phyloP scores from a whole-genome alignment of 805 yeast species.

The Ogataea methanolica region DNA sequence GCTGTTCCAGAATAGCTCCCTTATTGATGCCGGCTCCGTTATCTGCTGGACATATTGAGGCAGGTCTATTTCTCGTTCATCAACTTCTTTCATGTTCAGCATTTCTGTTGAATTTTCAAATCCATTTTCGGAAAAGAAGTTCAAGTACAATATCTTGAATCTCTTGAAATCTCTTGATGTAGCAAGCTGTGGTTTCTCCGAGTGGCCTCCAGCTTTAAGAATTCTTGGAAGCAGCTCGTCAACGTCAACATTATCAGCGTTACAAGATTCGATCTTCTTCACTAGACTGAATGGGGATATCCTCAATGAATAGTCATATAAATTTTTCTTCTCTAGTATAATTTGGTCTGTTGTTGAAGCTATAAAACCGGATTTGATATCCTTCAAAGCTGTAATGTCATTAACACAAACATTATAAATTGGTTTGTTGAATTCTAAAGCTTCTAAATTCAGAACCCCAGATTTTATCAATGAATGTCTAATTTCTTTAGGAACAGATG shows the following conservation, averaged over 20 bases:
- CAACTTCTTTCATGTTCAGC: conserved; percentile 5
- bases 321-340: conserved; percentile 44
- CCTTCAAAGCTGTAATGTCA: conserved; percentile 41
- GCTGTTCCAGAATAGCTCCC: conserved; percentile 61
- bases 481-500: conserved; percentile 58
- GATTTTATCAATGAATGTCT: conserved; percentile 25
- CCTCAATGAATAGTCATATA: conserved; percentile 44
- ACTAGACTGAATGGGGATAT: conserved; percentile 12
- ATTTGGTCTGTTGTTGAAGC: conserved; percentile 69
- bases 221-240: conserved; percentile 19
- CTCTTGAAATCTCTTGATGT: conserved; percentile 36
- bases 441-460: conserved; percentile 13
- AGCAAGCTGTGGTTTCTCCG: conserved; percentile 16
- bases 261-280: not conserved
- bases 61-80: conserved; percentile 9
- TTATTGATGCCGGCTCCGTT: conserved; percentile 49
- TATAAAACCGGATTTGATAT: conserved; percentile 36
- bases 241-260: not conserved
- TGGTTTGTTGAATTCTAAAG: conserved; percentile 37
- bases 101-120: conserved; percentile 1
- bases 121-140: conserved; percentile 6
- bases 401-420: conserved; percentile 60
- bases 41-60: conserved; percentile 15
- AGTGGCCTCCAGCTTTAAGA: conserved; percentile 6
- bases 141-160: conserved; percentile 27